These are phyloP conservation scores for Gracilaria vermiculophylla DNA, from an alignment of 23 red algal genomes.

Conservation along the genomic window DNA sequence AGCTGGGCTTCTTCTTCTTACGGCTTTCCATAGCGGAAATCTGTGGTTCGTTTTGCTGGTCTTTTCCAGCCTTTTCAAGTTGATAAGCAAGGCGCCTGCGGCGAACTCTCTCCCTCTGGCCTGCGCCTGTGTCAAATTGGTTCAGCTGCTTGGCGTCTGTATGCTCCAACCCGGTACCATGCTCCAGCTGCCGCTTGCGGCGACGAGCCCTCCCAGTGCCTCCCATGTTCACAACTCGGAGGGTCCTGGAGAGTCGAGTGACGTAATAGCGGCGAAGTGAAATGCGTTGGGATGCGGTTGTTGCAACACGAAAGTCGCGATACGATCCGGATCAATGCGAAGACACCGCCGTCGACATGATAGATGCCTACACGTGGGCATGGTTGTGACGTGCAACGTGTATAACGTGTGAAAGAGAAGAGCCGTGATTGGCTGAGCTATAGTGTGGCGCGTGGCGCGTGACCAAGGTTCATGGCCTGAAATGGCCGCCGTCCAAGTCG, in stretches of 20 bases:
- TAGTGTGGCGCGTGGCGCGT: neutral
- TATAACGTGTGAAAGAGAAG: no score
- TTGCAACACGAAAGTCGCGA: no score
- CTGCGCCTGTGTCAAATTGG: conserved; percentile 35
- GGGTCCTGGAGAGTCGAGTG: neutral
- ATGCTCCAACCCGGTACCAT: conserved; percentile 79
- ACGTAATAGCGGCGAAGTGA: no score
- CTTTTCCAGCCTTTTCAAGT: conserved; percentile 41
- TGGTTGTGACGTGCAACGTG: neutral
- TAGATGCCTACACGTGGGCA: neutral
- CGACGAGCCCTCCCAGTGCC: conserved; percentile 73
- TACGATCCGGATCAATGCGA: neutral
- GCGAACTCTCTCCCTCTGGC: conserved; percentile 27
- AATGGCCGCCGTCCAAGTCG: no score
- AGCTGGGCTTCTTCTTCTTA: neutral
- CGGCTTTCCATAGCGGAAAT: neutral
- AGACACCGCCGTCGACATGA: neutral
- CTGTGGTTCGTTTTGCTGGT: conserved; percentile 14
- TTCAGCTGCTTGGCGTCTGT: neutral
- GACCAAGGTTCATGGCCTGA: neutral
- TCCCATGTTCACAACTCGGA: conserved; percentile 43
- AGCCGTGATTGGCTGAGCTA: neutral
- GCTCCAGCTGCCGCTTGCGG: conserved; percentile 44
- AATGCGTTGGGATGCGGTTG: no score
- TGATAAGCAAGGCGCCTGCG: conserved; percentile 47